Base-by-base conservation (phyloP, 257 asterid species). In the Galeopsis tetrahit region DNA sequence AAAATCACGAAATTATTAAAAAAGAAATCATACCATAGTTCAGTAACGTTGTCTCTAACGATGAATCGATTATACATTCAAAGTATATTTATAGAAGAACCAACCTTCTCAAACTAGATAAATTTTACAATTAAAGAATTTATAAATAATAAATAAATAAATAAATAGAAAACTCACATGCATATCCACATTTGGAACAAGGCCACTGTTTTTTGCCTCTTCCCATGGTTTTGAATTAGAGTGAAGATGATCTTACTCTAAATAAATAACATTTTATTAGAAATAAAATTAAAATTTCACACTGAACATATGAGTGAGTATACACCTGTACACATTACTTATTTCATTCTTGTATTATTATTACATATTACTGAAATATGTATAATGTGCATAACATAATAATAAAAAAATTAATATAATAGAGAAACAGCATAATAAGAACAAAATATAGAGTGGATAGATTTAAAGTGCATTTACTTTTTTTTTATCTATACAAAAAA, bases 151-250 rank as follows among this genome's bases (percentile, higher is more conserved):
- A 28, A 56, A 7, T 3, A 2, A 21, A 56, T 28, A 28, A 56
- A 7, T 3, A 2, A 14, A 14, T 10, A n/a, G 44, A 15, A 15
- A 68, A 75, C 86, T 82, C 51, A 82, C 86, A 72, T 75, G 75
- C 75, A 75, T 72, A 72, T 72, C 75, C 81, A 73, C 79, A 76
- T 13, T 55, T 75, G 53, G 81, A 76, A 43, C 83, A 79, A 52
- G 73, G 40, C 67, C 82, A 42, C 38, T 75, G 78, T 42, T 71
- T 76, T 57, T 21, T 21, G 28, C 28, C 28, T 21, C 28, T 21
- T 21, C 71, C 75, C 83, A 82, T 82, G 66, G 5, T 66, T 63
- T 75, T 51, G 65, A 21, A 36, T 13, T n/a, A n/a, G 69, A 58
- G 53, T 10, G 67, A 56, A 66, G 67, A 46, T 56, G 5, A 70